Percentiles rank a stretch among this genome's conserved stretches.
Evolutionary conservation across 2,329 filamentous ascomycete species (phyloP).

Genomic region (Thyridium curvatum): DNA sequence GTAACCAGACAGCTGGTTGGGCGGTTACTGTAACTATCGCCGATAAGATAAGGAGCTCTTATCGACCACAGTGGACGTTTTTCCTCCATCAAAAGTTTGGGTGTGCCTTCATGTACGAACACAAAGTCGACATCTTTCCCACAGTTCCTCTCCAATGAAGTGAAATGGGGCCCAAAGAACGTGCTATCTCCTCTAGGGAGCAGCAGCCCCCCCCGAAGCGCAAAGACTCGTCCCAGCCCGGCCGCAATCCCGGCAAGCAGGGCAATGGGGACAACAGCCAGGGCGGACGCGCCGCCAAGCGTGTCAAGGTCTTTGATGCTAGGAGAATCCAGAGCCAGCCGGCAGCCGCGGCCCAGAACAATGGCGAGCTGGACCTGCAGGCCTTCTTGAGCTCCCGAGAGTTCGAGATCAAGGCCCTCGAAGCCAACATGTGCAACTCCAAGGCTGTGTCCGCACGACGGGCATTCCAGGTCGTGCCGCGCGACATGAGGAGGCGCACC

Average conservation of each 20-base stretch:
- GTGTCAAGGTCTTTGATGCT: constrained; percentile 38
- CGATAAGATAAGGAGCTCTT: too few relatives aligned
- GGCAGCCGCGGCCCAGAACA: constrained; percentile 45
- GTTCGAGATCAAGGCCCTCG: constrained; percentile 81
- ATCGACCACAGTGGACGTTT: too few relatives aligned
- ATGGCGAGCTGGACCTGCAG: constrained; percentile 79
- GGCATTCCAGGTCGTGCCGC: constrained; percentile 87
- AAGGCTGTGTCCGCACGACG: constrained; percentile 57
- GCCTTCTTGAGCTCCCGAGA: constrained; percentile 80
- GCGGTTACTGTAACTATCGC: too few relatives aligned
- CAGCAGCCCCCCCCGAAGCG: too few relatives aligned
- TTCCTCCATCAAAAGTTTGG: too few relatives aligned
- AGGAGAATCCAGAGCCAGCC: constrained; percentile 44
- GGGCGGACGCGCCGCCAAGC: constrained; percentile 26
- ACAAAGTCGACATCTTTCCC: too few relatives aligned
- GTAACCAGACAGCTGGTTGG: too few relatives aligned
- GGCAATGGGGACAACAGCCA: constrained; percentile 6
- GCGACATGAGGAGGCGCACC: constrained; percentile 76
- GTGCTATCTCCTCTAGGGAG: too few relatives aligned
- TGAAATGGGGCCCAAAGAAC: too few relatives aligned
- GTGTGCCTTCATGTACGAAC: too few relatives aligned
- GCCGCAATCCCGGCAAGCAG: neutral
- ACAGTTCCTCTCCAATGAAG: too few relatives aligned
- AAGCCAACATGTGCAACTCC: constrained; percentile 72
- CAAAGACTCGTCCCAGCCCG: too few relatives aligned